Conservation (phyloP, 2,329 filamentous ascomycete genomes). For the Fusarium metavorans region DNA sequence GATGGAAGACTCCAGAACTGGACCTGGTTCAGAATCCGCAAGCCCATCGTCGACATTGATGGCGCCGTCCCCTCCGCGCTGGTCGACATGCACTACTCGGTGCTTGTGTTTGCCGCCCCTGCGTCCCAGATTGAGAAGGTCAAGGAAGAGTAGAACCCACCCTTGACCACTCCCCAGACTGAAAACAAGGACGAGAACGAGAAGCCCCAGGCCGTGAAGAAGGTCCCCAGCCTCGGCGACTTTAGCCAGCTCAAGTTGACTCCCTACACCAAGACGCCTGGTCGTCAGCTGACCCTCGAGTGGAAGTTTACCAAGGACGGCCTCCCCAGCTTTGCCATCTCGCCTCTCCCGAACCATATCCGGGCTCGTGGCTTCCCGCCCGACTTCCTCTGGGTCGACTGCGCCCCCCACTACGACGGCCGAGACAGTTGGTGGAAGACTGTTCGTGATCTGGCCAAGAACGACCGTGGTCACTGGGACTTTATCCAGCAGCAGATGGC, state of each 20-base stretch:
- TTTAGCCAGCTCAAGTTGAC: constrained; percentile 22
- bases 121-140: constrained; percentile 28
- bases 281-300: constrained; percentile 19
- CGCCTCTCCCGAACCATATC: constrained; percentile 18
- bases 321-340: constrained; percentile 37
- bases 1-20: constrained; percentile 19
- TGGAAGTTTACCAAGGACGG: constrained; percentile 41
- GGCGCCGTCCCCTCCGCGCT: constrained; percentile 14
- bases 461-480: constrained; percentile 27
- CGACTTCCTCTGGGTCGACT: constrained; percentile 36
- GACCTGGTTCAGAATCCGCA: constrained; percentile 43
- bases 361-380: constrained; percentile 3
- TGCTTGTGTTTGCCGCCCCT: constrained; percentile 37
- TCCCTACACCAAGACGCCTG: constrained; percentile 1
- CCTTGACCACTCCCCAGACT: constrained; percentile 14
- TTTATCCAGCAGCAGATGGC: constrained; percentile 37
- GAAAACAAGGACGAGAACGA: not conserved
- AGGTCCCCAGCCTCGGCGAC: constrained; percentile 18
- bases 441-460: constrained; percentile 5
- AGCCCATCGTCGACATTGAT: constrained; percentile 22
- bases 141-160: constrained; percentile 37
- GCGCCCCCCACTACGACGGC: constrained; percentile 4
- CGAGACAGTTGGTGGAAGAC: constrained; percentile 26
- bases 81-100: constrained; percentile 16
- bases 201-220: not conserved